phyloP scores from a whole-genome alignment of 805 yeast species.

The Huiozyma sinensis region DNA sequence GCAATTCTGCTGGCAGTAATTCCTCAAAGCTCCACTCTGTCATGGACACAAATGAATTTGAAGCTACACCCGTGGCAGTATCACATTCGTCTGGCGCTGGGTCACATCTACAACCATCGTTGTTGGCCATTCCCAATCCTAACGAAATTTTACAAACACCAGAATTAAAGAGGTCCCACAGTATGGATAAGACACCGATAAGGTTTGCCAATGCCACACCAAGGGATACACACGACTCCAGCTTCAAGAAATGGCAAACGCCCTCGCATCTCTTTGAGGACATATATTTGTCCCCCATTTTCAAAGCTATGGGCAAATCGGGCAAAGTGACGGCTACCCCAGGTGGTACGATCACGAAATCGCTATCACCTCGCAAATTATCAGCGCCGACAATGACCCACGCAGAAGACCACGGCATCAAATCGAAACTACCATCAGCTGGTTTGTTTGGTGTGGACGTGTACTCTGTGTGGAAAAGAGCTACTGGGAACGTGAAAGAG shows the following conservation, averaged over 20 bases:
- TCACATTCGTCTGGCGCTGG: neutral
- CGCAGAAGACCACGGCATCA: conserved; percentile 2
- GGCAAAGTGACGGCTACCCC: conserved; percentile 12
- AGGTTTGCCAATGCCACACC: conserved; percentile 15
- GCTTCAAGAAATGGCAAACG: conserved; percentile 25
- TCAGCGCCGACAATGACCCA: conserved; percentile 5
- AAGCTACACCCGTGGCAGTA: too few species aligned
- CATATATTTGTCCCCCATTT: conserved; percentile 24
- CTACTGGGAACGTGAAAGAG: conserved; percentile 9
- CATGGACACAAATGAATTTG: neutral
- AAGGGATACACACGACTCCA: conserved; percentile 9
- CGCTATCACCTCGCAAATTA: conserved; percentile 11
- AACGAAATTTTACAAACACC: conserved; percentile 14
- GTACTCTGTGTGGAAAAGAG: conserved; percentile 28
- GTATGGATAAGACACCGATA: conserved; percentile 17
- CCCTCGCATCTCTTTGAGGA: conserved; percentile 27
- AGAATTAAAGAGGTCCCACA: conserved; percentile 8
- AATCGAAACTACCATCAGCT: conserved; percentile 20
- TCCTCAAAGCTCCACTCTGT: neutral
- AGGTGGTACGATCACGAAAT: conserved; percentile 8
- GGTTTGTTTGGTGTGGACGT: conserved; percentile 29
- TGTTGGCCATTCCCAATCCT: neutral
- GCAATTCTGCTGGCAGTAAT: neutral
- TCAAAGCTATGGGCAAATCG: conserved; percentile 17
- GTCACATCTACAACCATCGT: neutral